Evolutionary conservation across 2,329 filamentous ascomycete genomes (phyloP), one percentile per base, ranked within the genome.

Genomic region (Neonectria ditissima): DNA sequence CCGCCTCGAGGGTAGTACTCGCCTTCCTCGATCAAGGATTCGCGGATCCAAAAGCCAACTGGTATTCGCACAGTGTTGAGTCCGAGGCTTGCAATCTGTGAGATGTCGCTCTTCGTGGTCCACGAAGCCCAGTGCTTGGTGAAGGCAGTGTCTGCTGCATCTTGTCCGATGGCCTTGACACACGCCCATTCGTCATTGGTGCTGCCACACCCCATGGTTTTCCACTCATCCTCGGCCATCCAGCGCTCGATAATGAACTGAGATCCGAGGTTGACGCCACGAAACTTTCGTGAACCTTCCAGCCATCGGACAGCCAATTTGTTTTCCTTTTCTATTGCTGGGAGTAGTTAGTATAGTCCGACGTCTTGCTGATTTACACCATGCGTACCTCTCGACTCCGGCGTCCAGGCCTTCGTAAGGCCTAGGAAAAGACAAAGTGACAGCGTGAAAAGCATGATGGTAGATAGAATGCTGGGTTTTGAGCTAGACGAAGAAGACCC

Each of bases 241-340:
- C 73, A 75, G 24, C 67, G 66, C 24, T 75, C 72, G 10, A 75
- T 55, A 26, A 75, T 70, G 65, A 73, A 75, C 1, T 73, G 71
- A 0, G 70, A 75, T 2, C 71, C 73, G 0, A 74, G 68, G 1
- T 74, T 74, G 48, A 74, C 73, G 5, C 72, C 71, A 0, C 71
- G 70, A 2, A 74, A 61, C 26, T 74, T 74, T 16, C 55, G 39
- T 1, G 53, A 41, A 0, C 44, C 53, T 1, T 62, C 47, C 0
- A 73, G 63, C 66, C 71, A 72, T 50, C 70, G 18, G 10, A 66
- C 48, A 13, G 56, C 20, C 9, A 63, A 18, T 13, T 44, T 34
- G n/a, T 55, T 39, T 7, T 62, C 52, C 16, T 41, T 37, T 6
- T 50, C 28, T 2, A 44, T 18, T 16, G 26, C n/a, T 18, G n/a